phyloP scores from a whole-genome alignment of 345 rosid genomes.

The Eucalyptus caleyi region DNA sequence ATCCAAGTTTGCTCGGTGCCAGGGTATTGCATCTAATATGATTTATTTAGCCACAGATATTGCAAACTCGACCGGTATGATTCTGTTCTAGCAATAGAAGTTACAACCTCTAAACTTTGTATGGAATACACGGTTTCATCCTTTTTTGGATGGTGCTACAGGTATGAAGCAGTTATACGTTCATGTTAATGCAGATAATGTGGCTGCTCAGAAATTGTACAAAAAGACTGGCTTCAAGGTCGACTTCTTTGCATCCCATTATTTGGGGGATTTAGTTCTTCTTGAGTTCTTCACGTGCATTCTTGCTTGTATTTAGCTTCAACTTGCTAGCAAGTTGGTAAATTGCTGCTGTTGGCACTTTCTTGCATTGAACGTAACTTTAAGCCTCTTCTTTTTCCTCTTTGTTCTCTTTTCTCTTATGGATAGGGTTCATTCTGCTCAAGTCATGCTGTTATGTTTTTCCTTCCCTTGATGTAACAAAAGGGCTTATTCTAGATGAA shows the following conservation, averaged over 20 bases:
- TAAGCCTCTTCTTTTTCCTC: background rate
- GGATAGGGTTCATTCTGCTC: background rate
- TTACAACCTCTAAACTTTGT: background rate
- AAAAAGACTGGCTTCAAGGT: conserved; percentile 9
- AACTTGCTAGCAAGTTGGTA: background rate
- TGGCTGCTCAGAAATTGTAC: conserved; percentile 2
- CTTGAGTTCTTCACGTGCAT: background rate
- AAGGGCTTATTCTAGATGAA: background rate
- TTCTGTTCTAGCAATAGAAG: background rate
- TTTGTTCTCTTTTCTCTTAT: background rate
- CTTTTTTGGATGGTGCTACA: background rate
- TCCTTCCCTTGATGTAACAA: background rate
- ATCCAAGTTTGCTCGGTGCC: conserved; percentile 7
- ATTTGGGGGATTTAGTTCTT: background rate
- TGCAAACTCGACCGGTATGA: background rate
- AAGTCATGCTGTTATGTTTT: background rate
- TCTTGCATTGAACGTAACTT: background rate
- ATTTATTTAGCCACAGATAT: conserved; percentile 2
- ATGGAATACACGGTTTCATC: background rate
- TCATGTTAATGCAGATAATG: conserved; percentile 1
- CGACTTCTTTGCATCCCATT: background rate
- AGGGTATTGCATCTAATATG: conserved; percentile 8
- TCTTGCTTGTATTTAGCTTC: background rate
- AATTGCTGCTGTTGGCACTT: background rate
- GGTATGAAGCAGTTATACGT: conserved; percentile 8